phyloP scores from a whole-genome alignment of 768 basidiomycete species.

The Clathrus columnatus region DNA sequence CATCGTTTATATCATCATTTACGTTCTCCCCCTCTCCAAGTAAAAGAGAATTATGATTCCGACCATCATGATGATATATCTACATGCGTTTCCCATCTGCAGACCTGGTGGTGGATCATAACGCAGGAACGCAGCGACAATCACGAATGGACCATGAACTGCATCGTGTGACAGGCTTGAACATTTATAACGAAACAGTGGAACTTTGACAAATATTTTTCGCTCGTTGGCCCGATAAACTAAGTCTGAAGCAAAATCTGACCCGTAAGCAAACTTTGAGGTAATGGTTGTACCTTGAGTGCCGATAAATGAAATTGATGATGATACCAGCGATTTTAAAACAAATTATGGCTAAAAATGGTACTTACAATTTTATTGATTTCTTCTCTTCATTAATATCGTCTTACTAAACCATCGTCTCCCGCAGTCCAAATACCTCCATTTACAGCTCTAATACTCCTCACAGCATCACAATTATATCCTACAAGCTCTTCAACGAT shows the following conservation, averaged over 20 bases:
- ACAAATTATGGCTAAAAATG: neutral
- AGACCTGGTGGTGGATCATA: neutral
- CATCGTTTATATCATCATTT: neutral
- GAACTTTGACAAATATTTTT: no score
- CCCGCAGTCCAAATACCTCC: conserved; percentile 45
- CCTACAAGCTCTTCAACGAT: conserved; percentile 44
- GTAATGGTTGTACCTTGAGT: no score
- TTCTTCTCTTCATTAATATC: conserved; percentile 25
- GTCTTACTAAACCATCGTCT: conserved; percentile 54
- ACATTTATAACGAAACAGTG: no score
- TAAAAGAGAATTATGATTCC: neutral
- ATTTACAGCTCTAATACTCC: conserved; percentile 31
- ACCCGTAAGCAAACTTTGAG: no score
- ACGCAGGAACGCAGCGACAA: neutral
- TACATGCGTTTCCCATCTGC: neutral
- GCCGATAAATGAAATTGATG: neutral
- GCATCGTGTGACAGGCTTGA: neutral
- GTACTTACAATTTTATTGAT: neutral
- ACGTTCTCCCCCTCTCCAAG: neutral
- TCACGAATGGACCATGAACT: neutral
- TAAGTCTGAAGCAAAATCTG: no score
- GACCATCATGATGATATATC: neutral
- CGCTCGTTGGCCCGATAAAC: no score
- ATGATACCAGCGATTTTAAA: neutral
- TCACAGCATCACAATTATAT: conserved; percentile 51